A percentile compares a stretch with the other conserved stretches of the same genome.
phyloP scores from a whole-genome alignment of 805 yeast species.

The Wickerhamiella siamensis region DNA sequence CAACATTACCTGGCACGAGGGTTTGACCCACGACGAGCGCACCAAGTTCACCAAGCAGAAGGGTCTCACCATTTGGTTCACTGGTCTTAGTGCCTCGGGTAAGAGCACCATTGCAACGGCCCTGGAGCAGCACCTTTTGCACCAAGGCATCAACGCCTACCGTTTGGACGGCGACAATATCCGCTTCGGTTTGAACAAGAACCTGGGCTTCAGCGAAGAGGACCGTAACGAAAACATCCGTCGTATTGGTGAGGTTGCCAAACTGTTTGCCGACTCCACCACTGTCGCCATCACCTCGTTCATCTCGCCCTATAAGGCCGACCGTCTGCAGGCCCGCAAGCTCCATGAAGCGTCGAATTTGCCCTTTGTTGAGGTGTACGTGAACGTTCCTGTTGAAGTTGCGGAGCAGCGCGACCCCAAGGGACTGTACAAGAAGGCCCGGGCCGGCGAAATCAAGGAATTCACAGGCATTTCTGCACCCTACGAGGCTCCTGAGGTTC shows the following conservation, averaged over 20 bases:
- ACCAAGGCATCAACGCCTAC: conserved; percentile 58
- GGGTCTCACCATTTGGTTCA: conserved; percentile 89
- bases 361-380: conserved; percentile 81
- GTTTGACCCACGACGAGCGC: conserved; percentile 75
- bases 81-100: conserved; percentile 92
- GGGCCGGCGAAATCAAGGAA: conserved; percentile 86
- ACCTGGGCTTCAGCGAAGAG: conserved; percentile 78
- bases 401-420: conserved; percentile 97
- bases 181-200: conserved; percentile 89
- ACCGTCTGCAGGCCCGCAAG: conserved; percentile 74
- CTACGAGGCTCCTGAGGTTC: conserved; percentile 75
- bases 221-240: conserved; percentile 93
- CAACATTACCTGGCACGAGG: conserved; percentile 92
- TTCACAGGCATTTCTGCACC: conserved; percentile 95
- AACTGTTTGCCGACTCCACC: conserved; percentile 87
- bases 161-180: conserved; percentile 88
- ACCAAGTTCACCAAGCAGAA: conserved; percentile 53
- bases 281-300: conserved; percentile 78
- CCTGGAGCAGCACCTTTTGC: conserved; percentile 65
- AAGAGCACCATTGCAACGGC: conserved; percentile 93
- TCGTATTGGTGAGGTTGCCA: conserved; percentile 88
- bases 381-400: conserved; percentile 84
- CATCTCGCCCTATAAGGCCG: conserved; percentile 79
- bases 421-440: conserved; percentile 91
- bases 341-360: conserved; percentile 60